Conservation (phyloP, 306 rosid genomes). For the Lathyrus oleraceus region DNA sequence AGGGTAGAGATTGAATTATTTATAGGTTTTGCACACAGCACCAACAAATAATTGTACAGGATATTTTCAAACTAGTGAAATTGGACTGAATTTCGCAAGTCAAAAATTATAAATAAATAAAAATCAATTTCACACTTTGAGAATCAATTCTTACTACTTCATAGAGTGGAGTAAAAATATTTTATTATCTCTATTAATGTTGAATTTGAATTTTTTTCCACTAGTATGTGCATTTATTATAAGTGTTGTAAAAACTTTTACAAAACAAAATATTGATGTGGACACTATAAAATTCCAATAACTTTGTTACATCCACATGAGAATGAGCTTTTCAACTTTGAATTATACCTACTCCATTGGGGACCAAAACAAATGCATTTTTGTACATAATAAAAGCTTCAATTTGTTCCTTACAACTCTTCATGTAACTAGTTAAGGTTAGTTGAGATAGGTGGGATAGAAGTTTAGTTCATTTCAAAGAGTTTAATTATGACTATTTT, state of each 20-base stretch:
- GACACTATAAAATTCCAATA: too few species aligned
- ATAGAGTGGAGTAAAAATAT: too few species aligned
- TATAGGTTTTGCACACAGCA: background rate
- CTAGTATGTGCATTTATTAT: too few species aligned
- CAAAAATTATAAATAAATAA: background rate
- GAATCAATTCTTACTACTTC: too few species aligned
- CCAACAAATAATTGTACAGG: background rate
- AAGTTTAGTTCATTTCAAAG: too few species aligned
- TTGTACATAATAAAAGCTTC: background rate
- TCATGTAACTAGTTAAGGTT: background rate
- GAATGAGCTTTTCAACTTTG: constrained; percentile 1
- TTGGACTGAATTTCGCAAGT: background rate
- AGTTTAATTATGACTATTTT: too few species aligned
- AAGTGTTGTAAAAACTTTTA: too few species aligned
- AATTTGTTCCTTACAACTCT: background rate
- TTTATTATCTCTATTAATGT: too few species aligned
- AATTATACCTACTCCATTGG: constrained; percentile 1
- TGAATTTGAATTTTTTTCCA: too few species aligned
- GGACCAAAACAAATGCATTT: constrained; percentile 1
- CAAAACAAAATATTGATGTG: too few species aligned
- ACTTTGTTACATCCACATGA: background rate
- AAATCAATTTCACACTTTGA: too few species aligned
- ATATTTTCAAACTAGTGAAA: background rate
- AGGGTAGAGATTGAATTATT: background rate
- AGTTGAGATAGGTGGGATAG: too few species aligned